Conservation (phyloP, 768 basidiomycete genomes). For the Tylopilus sp. region DNA sequence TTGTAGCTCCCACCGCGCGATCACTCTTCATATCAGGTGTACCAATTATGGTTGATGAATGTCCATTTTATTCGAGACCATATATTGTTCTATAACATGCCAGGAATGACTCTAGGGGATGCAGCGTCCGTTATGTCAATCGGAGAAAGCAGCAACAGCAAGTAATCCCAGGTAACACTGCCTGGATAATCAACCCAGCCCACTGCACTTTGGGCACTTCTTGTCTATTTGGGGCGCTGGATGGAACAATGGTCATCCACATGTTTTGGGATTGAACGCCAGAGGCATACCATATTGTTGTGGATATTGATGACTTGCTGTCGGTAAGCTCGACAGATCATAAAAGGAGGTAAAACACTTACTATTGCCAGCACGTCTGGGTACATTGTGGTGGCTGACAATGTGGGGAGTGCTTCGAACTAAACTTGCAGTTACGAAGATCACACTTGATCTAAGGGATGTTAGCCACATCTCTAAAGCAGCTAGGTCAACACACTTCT, state of each 20-base stretch:
- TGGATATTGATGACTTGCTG: conserved; percentile 52
- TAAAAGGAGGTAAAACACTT: conserved; percentile 23
- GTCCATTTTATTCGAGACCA: conserved; percentile 2
- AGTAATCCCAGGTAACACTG: conserved; percentile 1
- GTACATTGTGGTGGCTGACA: conserved; percentile 53
- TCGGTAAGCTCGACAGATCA: conserved; percentile 10
- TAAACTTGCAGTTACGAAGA: conserved; percentile 59
- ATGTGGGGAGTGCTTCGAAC: conserved; percentile 47
- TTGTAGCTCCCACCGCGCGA: conserved; percentile 2
- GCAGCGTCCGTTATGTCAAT: conserved; percentile 8
- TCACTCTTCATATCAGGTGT: conserved; percentile 4
- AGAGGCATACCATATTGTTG: conserved; percentile 59
- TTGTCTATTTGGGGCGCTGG: conserved; percentile 59
- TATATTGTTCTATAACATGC: conserved; percentile 8
- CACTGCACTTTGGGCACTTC: conserved; percentile 44
- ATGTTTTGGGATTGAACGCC: conserved; percentile 5
- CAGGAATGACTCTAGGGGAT: conserved; percentile 4
- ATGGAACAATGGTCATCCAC: conserved; percentile 9
- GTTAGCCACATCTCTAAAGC: conserved; percentile 11
- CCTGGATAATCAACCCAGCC: conserved; percentile 15
- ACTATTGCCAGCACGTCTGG: conserved; percentile 71
- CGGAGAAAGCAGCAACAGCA: conserved; percentile 3
- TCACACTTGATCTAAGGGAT: conserved; percentile 56
- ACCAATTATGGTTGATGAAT: conserved; percentile 8
- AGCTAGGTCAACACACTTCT: conserved; percentile 37